Conservation (phyloP, 805 yeast species). For the Kregervanrija delftensis region DNA sequence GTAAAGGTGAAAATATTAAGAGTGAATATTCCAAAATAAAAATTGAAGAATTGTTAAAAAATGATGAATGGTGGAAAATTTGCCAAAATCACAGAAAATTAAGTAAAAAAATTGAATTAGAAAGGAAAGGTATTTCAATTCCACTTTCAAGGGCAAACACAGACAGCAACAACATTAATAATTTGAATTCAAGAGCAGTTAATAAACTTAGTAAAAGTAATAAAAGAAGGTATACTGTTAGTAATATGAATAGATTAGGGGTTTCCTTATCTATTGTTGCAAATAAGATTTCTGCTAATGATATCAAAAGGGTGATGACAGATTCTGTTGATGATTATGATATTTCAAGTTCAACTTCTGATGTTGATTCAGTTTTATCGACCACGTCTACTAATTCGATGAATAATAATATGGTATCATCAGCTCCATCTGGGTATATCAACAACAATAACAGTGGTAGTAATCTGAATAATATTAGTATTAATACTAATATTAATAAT, state of each 20-base stretch:
- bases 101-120: slow-evolving; percentile 47
- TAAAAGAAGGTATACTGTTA: slow-evolving; percentile 43
- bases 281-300: slow-evolving; percentile 36
- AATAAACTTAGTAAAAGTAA: slow-evolving; percentile 24
- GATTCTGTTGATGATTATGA: slow-evolving; percentile 23
- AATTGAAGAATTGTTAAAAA: slow-evolving; percentile 43
- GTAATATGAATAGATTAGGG: slow-evolving; percentile 70
- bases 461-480: background rate
- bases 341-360: slow-evolving; percentile 14
- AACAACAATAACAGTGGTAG: background rate
- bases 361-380: slow-evolving; percentile 19
- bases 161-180: background rate
- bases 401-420: background rate
- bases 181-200: slow-evolving; percentile 19
- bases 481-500: background rate
- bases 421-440: background rate
- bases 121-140: slow-evolving; percentile 13
- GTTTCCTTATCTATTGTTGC: slow-evolving; percentile 75
- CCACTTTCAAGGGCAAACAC: background rate
- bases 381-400: slow-evolving; percentile 6
- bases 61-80: slow-evolving; percentile 86
- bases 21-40: slow-evolving; percentile 30
- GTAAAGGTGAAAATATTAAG: slow-evolving; percentile 51
- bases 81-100: slow-evolving; percentile 3
- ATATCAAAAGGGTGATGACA: slow-evolving; percentile 17